Conservation (phyloP, 2,329 filamentous ascomycete genomes). For the Davidsoniella eucalypti region DNA sequence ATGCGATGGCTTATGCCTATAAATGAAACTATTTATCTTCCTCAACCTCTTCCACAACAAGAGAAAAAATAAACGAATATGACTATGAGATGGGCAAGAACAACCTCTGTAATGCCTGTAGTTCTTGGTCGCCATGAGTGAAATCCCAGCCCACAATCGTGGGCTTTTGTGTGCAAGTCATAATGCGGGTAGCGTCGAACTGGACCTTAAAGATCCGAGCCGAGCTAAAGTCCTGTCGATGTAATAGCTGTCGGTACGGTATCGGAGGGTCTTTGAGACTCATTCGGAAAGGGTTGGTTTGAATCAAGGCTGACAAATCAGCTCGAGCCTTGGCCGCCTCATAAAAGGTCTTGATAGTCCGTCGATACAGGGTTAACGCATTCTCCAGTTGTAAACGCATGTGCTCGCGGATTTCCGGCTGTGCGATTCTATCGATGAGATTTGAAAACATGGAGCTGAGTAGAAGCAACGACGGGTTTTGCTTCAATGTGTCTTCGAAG, state of each 20-base stretch:
- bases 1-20: too few species aligned
- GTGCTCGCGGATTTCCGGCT: conserved; percentile 30
- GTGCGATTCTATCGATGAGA: conserved; percentile 34
- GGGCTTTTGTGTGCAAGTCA: conserved; percentile 84
- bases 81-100: conserved; percentile 37
- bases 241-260: conserved; percentile 6
- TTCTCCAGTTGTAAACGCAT: conserved; percentile 33
- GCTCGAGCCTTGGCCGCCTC: not conserved
- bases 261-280: conserved; percentile 1
- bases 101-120: conserved; percentile 62
- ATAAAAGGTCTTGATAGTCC: not conserved
- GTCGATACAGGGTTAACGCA: conserved; percentile 23
- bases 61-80: not conserved
- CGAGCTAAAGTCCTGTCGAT: conserved; percentile 27
- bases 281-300: too few species aligned
- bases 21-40: not conserved
- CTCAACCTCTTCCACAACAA: too few species aligned
- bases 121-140: conserved; percentile 66
- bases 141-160: conserved; percentile 98
- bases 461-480: conserved; percentile 31
- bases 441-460: conserved; percentile 32
- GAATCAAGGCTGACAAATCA: not conserved
- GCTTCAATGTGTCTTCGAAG: conserved; percentile 29
- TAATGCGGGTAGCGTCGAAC: conserved; percentile 82
- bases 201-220: conserved; percentile 85